Evolutionary conservation across 768 basidiomycete genomes (phyloP), one percentile per base, ranked within the genome.

Genomic region (Rhizopogon sp.): DNA sequence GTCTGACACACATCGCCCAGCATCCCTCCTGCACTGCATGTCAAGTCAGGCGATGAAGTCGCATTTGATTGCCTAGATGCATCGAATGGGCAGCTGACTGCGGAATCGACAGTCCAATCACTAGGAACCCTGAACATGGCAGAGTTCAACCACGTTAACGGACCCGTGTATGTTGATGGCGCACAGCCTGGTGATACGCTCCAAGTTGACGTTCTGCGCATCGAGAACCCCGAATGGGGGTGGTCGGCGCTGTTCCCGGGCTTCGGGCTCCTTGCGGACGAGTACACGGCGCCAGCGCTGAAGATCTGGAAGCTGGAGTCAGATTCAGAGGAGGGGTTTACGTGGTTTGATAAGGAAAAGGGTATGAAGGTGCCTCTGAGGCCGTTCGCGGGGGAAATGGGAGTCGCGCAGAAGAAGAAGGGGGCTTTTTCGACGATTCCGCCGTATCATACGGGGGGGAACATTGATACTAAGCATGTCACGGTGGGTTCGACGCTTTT

Each of bases 311-410:
- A 69, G 49, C 67, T 85, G 43, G 66, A 78, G 46, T 66, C 57
- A 14, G 16, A 13, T 7, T 17, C 6, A 5, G 67, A 69, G 37
- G 66, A 62, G 5, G 75, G 72, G 7, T 76, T 69, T 55, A 74
- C 81, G n/a, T 82, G 76, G 70, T 77, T 84, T 58, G 75, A 82
- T 62, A 70, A 77, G 57, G 69, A 64, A 47, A 74, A 70, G 56
- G 70, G 71, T 8, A 79, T 84, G 5, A 73, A 72, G 57, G 74
- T 84, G 28, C 82, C 80, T 2, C 52, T 85, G 6, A 61, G 72
- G 37, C 83, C 84, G 14, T 85, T 85, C 66, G 77, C 81, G 8
- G 83, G 84, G 0, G 83, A 84, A 67, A 83, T 85, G 80, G 83
- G 84, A 13, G 79, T 84, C 14, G 83, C 79, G 17, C 76, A 73